A percentile compares a stretch with the other conserved stretches of the same genome.
phyloP scores from a whole-genome alignment of 495 filamentous ascomycete genomes.

The Daldinia decipiens region DNA sequence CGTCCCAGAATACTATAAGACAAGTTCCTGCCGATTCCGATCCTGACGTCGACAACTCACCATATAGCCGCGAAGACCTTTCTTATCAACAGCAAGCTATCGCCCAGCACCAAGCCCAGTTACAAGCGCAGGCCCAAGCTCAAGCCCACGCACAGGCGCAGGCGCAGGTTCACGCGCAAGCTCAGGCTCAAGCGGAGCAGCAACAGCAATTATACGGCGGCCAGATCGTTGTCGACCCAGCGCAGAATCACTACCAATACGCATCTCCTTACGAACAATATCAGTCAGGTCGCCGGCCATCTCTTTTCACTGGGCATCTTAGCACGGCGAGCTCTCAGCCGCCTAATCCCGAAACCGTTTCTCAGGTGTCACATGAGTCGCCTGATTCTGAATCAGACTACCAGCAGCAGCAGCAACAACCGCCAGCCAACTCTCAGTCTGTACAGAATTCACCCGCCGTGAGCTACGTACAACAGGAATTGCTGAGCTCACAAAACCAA shows the following conservation, averaged over 20 bases:
- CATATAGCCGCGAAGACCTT: constrained; percentile 55
- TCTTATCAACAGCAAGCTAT: constrained; percentile 54
- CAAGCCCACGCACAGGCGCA: constrained; percentile 39
- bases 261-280: constrained; percentile 50
- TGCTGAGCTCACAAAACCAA: constrained; percentile 53
- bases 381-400: constrained; percentile 58
- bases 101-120: constrained; percentile 52
- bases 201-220: constrained; percentile 49
- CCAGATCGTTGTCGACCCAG: constrained; percentile 48
- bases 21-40: constrained; percentile 46
- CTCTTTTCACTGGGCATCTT: constrained; percentile 51
- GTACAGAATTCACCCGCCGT: constrained; percentile 52
- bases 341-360: constrained; percentile 63
- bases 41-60: constrained; percentile 46
- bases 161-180: constrained; percentile 42
- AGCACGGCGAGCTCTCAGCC: constrained; percentile 52
- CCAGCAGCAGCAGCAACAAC: constrained; percentile 25
- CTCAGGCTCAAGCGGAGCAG: constrained; percentile 41
- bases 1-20: constrained; percentile 54
- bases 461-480: constrained; percentile 50
- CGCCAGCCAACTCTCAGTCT: constrained; percentile 52
- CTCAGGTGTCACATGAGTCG: constrained; percentile 72
- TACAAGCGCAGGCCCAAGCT: constrained; percentile 45
- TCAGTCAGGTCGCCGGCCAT: constrained; percentile 46
- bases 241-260: constrained; percentile 51